Conservation (phyloP, 768 basidiomycete species). For the Auricularia sp. region DNA sequence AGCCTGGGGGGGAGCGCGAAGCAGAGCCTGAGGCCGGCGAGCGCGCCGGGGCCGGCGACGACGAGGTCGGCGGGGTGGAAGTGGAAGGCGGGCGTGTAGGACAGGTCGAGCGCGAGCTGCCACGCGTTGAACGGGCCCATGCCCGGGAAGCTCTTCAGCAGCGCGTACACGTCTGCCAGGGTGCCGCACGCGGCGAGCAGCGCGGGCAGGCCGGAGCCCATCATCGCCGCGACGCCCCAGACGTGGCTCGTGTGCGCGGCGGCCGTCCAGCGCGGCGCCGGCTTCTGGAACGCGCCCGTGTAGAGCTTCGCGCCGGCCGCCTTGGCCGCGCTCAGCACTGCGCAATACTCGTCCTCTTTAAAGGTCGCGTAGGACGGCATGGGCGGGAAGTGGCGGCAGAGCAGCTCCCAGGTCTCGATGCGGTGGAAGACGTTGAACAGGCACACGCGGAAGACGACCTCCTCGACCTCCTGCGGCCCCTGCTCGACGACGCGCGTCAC, state of each 20-base stretch:
- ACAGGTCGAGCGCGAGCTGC: conserved; percentile 53
- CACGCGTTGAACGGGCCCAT: conserved; percentile 69
- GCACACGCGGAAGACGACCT: conserved; percentile 60
- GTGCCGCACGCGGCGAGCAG: conserved; percentile 41
- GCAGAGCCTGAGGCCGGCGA: conserved; percentile 56
- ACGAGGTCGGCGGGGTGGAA: conserved; percentile 64
- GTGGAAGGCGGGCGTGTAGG: conserved; percentile 40
- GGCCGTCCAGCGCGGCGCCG: conserved; percentile 45
- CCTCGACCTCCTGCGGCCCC: conserved; percentile 47
- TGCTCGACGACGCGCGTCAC: conserved; percentile 58
- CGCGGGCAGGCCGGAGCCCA: conserved; percentile 44
- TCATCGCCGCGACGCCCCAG: conserved; percentile 39
- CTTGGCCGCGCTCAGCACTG: conserved; percentile 37
- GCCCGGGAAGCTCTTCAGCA: conserved; percentile 43
- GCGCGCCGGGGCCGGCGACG: conserved; percentile 55
- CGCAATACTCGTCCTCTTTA: conserved; percentile 39
- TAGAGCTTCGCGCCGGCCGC: conserved; percentile 40
- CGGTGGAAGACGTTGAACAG: conserved; percentile 65
- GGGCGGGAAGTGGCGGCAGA: conserved; percentile 39
- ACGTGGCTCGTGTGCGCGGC: conserved; percentile 51
- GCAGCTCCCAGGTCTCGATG: conserved; percentile 60
- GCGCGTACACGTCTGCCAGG: conserved; percentile 52
- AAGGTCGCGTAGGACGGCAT: conserved; percentile 21
- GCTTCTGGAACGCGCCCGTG: conserved; percentile 61
- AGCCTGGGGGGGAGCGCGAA: conserved; percentile 33